Base-by-base conservation (phyloP, 2,329 filamentous ascomycete genomes). In the Sporothrix protearum region DNA sequence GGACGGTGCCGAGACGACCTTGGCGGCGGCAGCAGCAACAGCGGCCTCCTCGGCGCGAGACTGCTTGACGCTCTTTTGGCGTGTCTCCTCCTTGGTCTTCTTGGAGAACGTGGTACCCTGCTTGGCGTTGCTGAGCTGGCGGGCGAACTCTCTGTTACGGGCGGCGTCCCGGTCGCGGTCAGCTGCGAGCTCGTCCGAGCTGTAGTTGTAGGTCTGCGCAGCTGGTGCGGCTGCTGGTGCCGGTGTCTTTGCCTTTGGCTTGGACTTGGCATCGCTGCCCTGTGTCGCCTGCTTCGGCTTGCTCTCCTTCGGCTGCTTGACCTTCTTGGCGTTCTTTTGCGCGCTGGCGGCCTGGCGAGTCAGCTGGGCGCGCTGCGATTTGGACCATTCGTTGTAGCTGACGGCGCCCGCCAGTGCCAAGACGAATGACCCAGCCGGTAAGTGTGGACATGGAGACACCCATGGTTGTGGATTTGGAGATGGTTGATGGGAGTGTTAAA, bases 81-180 rank as follows among this genome's bases (percentile, higher is more conserved):
- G 86, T 80, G 90, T 91, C 81, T 90, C 90, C 16, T 85, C 83
- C 72, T 84, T 81, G 75, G 85, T 78, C 79, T 86, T 85, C 76
- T 81, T 80, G 73, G 80, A 83, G 76, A 88, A 86, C 77, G 87
- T 87, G 74, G 86, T 87, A 72, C 92, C 92, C 75, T 91, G 85
- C 82, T 93, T 91, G 68, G 90, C 86, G 76, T 87, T 90, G 71
- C 88, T 83, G 75, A 96, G 85, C 79, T 92, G 90, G 77, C 87
- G 87, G 42, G 93, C 93, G 79, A 96, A 95, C 75, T 94, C 91
- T 76, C 86, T 87, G 79, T 91, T 91, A 61, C 33, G 53, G 2
- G 59, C 68, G 9, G 72, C 73, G 78, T 68, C 68, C 45, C 69
- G 28, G 55, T 59, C 28, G 28, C 69, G 69, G 45, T 90, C 89